A percentile compares a stretch with the other conserved stretches of the same genome.
These are phyloP conservation scores for Spongispora temasekensis DNA, from an alignment of 1,284 basidiomycete species.

Conservation along the genomic window DNA sequence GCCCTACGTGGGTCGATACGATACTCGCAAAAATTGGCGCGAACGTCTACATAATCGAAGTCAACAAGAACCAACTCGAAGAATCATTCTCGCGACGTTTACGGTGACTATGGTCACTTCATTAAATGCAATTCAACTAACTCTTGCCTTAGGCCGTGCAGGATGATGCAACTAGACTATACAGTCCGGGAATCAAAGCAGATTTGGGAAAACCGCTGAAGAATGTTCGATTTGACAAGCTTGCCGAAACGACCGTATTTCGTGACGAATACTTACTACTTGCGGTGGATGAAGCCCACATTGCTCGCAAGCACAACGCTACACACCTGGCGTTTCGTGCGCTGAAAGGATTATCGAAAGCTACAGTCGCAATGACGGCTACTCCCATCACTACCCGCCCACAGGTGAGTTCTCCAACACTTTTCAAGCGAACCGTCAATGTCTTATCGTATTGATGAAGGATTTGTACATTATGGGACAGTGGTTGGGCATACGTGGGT, in stretches of 20 bases:
- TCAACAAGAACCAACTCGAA: not conserved
- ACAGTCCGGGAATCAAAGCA: too few relatives aligned
- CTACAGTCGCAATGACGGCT: constrained; percentile 1
- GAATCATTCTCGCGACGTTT: too few relatives aligned
- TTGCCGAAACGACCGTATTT: too few relatives aligned
- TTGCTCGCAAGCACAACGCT: not conserved
- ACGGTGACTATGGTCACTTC: too few relatives aligned
- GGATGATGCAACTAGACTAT: not conserved
- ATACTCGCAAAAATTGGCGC: not conserved
- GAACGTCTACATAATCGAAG: not conserved
- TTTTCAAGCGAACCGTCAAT: not conserved
- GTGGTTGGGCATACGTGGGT: not conserved
- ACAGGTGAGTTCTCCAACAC: not conserved
- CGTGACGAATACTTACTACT: not conserved
- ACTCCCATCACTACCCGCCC: constrained; percentile 1
- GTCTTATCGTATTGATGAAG: not conserved
- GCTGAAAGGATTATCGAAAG: too few relatives aligned
- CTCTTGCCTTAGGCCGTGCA: not conserved
- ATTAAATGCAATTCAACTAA: not conserved
- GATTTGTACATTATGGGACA: not conserved
- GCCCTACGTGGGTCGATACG: not conserved
- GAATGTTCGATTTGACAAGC: not conserved
- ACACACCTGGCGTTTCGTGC: not conserved
- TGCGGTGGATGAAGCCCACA: not conserved
- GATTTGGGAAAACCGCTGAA: not conserved